phyloP scores from a whole-genome alignment of 805 yeast species.

The Tetrapisispora fleetii region DNA sequence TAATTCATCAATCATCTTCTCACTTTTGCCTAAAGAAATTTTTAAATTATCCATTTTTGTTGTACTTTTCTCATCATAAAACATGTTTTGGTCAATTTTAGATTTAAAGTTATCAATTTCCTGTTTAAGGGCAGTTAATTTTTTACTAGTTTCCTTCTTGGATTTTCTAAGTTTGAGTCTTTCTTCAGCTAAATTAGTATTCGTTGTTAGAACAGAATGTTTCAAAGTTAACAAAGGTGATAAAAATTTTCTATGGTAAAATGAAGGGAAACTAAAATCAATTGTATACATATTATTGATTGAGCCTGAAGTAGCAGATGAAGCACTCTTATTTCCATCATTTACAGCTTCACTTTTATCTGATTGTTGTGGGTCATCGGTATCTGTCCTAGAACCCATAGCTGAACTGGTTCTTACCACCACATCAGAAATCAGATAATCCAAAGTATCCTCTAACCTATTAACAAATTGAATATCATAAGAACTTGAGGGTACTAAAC shows the following conservation, averaged over 20 bases:
- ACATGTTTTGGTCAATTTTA: constrained; percentile 38
- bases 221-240: constrained; percentile 58
- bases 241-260: constrained; percentile 31
- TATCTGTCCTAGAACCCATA: constrained; percentile 30
- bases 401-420: constrained; percentile 34
- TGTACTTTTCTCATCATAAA: constrained; percentile 47
- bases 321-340: constrained; percentile 1
- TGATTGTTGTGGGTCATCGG: constrained; percentile 3
- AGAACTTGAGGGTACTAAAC: constrained; percentile 53
- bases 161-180: constrained; percentile 46
- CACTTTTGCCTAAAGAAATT: constrained; percentile 31
- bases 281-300: constrained; percentile 14
- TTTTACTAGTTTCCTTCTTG: constrained; percentile 49
- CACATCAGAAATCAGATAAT: constrained; percentile 31
- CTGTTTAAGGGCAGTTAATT: constrained; percentile 38
- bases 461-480: constrained; percentile 45
- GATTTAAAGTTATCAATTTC: constrained; percentile 48
- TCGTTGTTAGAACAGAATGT: constrained; percentile 55
- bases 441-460: constrained; percentile 27
- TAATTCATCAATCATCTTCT: constrained; percentile 22
- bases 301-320: not conserved
- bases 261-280: constrained; percentile 28
- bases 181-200: constrained; percentile 48
- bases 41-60: constrained; percentile 44
- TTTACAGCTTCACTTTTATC: constrained; percentile 1